These are phyloP conservation scores for Clarireedia homoeocarpa DNA, from an alignment of 2,329 filamentous ascomycete species.

Conservation along the genomic window DNA sequence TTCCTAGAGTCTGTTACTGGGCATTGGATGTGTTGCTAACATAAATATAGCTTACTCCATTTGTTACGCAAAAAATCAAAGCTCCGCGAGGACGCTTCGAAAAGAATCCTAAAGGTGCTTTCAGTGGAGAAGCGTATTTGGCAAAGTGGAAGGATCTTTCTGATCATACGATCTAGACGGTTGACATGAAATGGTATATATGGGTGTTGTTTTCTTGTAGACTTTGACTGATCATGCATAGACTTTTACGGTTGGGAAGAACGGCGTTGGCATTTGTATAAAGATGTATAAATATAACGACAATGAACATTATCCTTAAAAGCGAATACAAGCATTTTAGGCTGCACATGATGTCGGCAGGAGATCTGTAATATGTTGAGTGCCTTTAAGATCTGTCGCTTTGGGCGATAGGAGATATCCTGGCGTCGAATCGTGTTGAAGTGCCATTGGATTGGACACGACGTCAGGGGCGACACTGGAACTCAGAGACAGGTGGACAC, in stretches of 20 bases:
- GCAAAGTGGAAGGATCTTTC: constrained; percentile 50
- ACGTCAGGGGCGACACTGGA: too few species aligned
- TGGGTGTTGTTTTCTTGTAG: not conserved
- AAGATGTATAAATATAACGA: constrained; percentile 10
- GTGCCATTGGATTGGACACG: too few species aligned
- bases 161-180: constrained; percentile 3
- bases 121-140: constrained; percentile 55
- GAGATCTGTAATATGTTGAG: not conserved
- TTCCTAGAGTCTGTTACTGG: not conserved
- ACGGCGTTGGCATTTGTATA: constrained; percentile 12
- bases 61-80: constrained; percentile 57
- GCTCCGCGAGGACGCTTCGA: constrained; percentile 44
- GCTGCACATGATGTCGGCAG: not conserved
- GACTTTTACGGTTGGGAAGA: constrained; percentile 4
- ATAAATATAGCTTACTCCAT: constrained; percentile 64
- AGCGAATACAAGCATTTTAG: not conserved
- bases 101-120: constrained; percentile 46
- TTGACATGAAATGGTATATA: not conserved
- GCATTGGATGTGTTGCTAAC: constrained; percentile 10
- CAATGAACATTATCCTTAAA: constrained; percentile 8
- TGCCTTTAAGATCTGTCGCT: too few species aligned
- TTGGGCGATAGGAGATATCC: too few species aligned
- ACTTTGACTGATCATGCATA: not conserved
- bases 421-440: too few species aligned
- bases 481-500: too few species aligned